These are phyloP conservation scores for Paratinospora sagittata DNA, from an alignment of 164 flowering plant species.

Conservation along the genomic window DNA sequence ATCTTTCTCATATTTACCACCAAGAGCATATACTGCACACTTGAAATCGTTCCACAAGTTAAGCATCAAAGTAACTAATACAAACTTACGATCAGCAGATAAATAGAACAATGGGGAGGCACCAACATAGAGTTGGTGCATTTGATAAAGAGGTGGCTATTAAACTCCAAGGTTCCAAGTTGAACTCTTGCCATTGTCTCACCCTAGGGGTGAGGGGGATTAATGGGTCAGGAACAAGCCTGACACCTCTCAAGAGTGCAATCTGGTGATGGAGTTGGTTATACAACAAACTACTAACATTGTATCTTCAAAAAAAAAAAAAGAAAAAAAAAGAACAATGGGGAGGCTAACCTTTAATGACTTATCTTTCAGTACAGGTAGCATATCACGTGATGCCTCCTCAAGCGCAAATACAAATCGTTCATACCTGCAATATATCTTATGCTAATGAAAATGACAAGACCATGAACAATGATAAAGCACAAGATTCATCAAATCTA, in stretches of 20 bases:
- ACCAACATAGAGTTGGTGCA: no score
- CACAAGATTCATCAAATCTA: background rate
- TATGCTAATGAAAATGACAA: background rate
- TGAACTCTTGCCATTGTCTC: no score
- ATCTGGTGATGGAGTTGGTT: no score
- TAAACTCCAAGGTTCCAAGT: no score
- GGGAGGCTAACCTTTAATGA: conserved; percentile 65
- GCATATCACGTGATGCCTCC: conserved; percentile 85
- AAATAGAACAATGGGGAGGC: conserved; percentile 3
- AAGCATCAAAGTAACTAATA: background rate
- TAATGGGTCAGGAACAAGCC: no score
- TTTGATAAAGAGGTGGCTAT: no score
- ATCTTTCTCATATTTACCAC: no score
- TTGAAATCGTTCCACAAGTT: no score
- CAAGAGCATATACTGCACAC: no score
- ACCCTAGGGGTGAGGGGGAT: no score
- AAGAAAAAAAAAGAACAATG: conserved; percentile 1
- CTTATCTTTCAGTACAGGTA: conserved; percentile 69
- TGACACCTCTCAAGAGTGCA: no score
- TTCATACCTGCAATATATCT: conserved; percentile 57
- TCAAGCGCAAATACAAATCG: conserved; percentile 78
- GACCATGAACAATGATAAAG: background rate
- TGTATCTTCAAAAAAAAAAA: background rate
- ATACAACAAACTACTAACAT: no score
- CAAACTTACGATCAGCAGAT: background rate